These are phyloP conservation scores for Anethum foeniculum DNA, from an alignment of 140 eudicot genomes.

Conservation along the genomic window DNA sequence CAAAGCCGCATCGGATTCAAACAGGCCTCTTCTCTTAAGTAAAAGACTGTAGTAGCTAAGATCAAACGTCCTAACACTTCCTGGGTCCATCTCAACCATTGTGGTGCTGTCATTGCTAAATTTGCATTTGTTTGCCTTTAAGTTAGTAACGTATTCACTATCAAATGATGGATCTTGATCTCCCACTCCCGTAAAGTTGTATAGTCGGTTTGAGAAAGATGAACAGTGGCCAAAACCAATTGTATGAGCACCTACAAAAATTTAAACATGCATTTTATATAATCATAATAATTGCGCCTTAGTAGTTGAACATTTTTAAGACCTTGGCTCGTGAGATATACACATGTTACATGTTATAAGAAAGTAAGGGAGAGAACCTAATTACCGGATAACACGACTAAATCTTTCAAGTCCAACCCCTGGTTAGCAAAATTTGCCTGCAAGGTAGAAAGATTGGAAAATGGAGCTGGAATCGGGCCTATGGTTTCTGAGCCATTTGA, in stretches of 20 bases:
- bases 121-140: constrained; percentile 33
- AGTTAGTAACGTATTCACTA: constrained; percentile 34
- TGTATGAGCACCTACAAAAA: constrained; percentile 41
- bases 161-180: constrained; percentile 41
- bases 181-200: constrained; percentile 44
- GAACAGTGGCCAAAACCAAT: constrained; percentile 45
- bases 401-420: constrained; percentile 74
- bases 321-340: background rate
- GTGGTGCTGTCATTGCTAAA: constrained; percentile 27
- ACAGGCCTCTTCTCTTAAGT: constrained; percentile 39
- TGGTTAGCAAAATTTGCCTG: constrained; percentile 49
- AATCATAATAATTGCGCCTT: background rate
- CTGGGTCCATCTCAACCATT: constrained; percentile 52
- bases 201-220: constrained; percentile 29
- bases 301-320: background rate
- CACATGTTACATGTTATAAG: background rate
- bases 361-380: background rate
- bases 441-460: constrained; percentile 48
- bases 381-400: constrained; percentile 74
- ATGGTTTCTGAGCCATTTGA: constrained; percentile 67
- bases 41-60: constrained; percentile 38
- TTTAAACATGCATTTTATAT: background rate
- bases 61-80: constrained; percentile 46
- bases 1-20: constrained; percentile 45
- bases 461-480: constrained; percentile 62